Conservation (phyloP, 257 asterid genomes). For the Dorcoceras hygrometricum region DNA sequence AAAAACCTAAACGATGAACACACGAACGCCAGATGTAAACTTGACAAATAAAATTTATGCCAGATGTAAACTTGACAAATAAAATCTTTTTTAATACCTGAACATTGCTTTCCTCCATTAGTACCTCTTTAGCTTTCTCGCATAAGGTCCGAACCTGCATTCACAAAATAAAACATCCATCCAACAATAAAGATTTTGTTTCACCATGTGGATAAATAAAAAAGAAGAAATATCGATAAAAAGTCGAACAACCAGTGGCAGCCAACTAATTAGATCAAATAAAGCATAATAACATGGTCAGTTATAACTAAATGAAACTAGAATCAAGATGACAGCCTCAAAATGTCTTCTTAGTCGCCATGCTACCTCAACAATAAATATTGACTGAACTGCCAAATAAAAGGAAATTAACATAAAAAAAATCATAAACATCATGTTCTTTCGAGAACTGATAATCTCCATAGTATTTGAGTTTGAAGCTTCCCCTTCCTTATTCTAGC, state of each 20-base stretch:
- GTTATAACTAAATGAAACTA: background rate
- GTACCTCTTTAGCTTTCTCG: constrained; percentile 93
- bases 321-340: background rate
- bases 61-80: background rate
- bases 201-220: background rate
- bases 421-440: no score
- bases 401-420: background rate
- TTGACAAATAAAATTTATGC: no score
- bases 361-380: background rate
- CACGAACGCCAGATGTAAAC: background rate
- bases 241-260: background rate
- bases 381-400: no score
- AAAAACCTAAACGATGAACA: constrained; percentile 11
- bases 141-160: constrained; percentile 77
- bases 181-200: constrained; percentile 6
- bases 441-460: no score
- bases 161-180: constrained; percentile 26
- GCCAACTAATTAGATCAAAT: background rate
- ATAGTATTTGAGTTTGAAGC: no score
- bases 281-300: background rate
- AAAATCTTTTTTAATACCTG: constrained; percentile 58
- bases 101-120: constrained; percentile 87
- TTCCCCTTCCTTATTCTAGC: background rate
- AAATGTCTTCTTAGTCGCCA: background rate
- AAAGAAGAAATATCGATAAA: background rate